These are phyloP conservation scores for Gracilariopsis chorda DNA, from an alignment of 23 red algal genomes.

Conservation along the genomic window DNA sequence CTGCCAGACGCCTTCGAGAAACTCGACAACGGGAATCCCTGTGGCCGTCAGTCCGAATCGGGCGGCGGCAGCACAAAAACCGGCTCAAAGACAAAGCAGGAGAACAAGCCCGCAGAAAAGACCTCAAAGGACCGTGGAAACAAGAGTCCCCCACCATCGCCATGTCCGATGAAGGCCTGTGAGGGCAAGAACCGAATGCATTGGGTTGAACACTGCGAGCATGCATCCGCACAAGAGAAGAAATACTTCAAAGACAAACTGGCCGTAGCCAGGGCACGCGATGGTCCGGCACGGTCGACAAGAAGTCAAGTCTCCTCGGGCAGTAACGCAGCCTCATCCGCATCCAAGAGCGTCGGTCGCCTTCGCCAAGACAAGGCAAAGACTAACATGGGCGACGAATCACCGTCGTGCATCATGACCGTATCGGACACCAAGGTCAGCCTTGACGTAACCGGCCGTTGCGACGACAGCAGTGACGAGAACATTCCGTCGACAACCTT, in stretches of 20 bases:
- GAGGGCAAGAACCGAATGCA: too few species aligned
- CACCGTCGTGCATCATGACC: constrained; percentile 28
- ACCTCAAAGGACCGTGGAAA: too few species aligned
- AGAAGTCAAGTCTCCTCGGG: background rate
- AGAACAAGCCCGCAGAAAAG: too few species aligned
- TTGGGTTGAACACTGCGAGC: too few species aligned
- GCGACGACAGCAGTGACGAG: constrained; percentile 40
- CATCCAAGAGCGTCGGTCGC: background rate
- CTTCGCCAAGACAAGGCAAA: background rate
- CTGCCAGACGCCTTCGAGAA: too few species aligned
- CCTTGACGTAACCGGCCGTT: background rate
- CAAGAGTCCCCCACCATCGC: too few species aligned
- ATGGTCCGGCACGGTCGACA: background rate
- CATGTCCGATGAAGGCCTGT: too few species aligned
- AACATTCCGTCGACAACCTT: background rate
- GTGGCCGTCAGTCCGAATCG: too few species aligned
- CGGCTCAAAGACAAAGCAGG: too few species aligned
- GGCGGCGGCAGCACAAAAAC: too few species aligned
- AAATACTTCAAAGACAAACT: background rate
- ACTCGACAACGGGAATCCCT: too few species aligned
- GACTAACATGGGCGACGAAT: background rate
- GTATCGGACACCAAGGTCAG: constrained; percentile 3
- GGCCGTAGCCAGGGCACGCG: background rate
- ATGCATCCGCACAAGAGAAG: too few species aligned
- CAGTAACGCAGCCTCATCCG: background rate